Evolutionary conservation across 2,329 filamentous ascomycete species (phyloP).

Genomic region (Talaromyces atroroseus): DNA sequence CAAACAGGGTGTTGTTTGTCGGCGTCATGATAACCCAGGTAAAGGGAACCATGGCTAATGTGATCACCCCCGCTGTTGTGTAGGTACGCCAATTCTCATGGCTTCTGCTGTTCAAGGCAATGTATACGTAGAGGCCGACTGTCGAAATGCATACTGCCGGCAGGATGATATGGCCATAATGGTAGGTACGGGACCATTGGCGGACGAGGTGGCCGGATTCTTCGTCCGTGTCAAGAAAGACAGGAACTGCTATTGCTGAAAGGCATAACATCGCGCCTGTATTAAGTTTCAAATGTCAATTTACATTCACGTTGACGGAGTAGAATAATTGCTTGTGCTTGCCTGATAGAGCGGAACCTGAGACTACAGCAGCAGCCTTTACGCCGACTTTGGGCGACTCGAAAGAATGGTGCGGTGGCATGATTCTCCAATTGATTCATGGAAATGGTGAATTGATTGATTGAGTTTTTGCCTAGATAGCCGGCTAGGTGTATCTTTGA

Average conservation of each 20-base stretch:
- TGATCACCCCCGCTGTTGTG: slow-evolving; percentile 21
- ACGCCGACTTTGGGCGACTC: too few relatives aligned
- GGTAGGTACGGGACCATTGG: slow-evolving; percentile 31
- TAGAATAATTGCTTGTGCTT: neutral
- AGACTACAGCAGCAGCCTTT: neutral
- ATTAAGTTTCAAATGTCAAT: neutral
- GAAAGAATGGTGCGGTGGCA: too few relatives aligned
- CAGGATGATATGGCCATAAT: slow-evolving; percentile 28
- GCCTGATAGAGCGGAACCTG: neutral
- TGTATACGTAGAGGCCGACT: slow-evolving; percentile 21
- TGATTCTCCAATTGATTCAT: too few relatives aligned
- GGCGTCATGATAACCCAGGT: slow-evolving; percentile 33
- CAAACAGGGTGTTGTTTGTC: slow-evolving; percentile 30
- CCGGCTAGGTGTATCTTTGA: too few relatives aligned
- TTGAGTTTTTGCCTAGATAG: too few relatives aligned
- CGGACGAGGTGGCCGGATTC: slow-evolving; percentile 21
- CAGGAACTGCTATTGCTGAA: slow-evolving; percentile 42
- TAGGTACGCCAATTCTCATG: slow-evolving; percentile 12
- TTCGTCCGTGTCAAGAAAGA: slow-evolving; percentile 13
- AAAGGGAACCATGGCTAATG: slow-evolving; percentile 34
- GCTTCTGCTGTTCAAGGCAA: neutral
- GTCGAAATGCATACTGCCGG: slow-evolving; percentile 25
- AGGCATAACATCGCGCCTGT: slow-evolving; percentile 40
- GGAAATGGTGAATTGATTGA: too few relatives aligned
- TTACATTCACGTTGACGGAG: neutral